phyloP scores from a whole-genome alignment of 2,329 filamentous ascomycete species.

The Xylaria sp. region DNA sequence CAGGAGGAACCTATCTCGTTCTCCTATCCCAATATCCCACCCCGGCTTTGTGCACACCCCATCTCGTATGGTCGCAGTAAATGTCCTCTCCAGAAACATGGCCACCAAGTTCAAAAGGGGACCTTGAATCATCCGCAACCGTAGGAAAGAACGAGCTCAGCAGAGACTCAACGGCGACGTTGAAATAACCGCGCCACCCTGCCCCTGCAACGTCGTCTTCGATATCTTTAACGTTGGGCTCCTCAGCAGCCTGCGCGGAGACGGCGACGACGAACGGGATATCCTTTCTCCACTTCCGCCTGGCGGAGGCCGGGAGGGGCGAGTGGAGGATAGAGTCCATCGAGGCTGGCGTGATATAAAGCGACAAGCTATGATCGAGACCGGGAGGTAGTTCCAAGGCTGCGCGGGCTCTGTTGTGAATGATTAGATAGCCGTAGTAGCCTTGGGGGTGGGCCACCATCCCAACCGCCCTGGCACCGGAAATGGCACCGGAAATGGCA shows the following conservation, averaged over 20 bases:
- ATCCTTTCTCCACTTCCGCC: conserved; percentile 28
- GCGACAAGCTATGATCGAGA: conserved; percentile 31
- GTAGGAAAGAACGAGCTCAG: conserved; percentile 31
- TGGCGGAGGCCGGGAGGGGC: conserved; percentile 29
- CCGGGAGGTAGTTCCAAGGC: conserved; percentile 25
- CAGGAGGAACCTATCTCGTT: conserved; percentile 1
- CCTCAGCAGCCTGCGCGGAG: conserved; percentile 25
- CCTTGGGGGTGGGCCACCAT: too few relatives aligned
- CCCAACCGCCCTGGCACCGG: not conserved
- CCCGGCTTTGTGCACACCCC: conserved; percentile 34
- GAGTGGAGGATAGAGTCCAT: conserved; percentile 34
- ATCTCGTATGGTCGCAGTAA: conserved; percentile 36
- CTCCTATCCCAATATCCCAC: conserved; percentile 30
- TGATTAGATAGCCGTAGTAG: not conserved
- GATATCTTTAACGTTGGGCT: conserved; percentile 5
- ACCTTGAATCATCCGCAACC: conserved; percentile 22
- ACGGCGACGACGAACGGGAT: conserved; percentile 39
- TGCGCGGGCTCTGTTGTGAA: conserved; percentile 24
- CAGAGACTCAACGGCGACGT: conserved; percentile 36
- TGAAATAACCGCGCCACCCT: conserved; percentile 37
- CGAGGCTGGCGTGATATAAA: conserved; percentile 34
- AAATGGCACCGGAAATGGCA: not conserved
- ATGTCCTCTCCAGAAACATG: conserved; percentile 34
- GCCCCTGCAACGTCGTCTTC: conserved; percentile 32
- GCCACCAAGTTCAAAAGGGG: conserved; percentile 31